These are phyloP conservation scores for Mycena vulgaris DNA, from an alignment of 768 basidiomycete genomes.

Conservation along the genomic window DNA sequence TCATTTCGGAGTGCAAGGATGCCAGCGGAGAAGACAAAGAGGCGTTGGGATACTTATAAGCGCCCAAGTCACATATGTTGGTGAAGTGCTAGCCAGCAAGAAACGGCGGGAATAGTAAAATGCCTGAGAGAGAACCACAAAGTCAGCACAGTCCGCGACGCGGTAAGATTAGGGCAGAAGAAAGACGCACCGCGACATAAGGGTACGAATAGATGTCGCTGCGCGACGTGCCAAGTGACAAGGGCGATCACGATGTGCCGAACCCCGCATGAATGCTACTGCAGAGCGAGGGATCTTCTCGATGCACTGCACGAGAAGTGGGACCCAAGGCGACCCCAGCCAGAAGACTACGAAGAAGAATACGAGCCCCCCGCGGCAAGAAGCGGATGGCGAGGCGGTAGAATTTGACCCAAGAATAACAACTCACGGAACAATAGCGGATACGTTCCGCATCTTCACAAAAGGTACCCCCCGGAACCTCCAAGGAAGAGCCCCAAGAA, in stretches of 20 bases:
- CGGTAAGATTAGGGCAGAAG: not conserved
- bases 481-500: not conserved
- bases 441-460: conserved; percentile 7
- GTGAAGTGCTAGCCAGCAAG: too few species aligned
- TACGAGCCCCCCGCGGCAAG: not conserved
- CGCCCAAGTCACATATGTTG: too few species aligned
- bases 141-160: not conserved
- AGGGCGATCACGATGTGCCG: not conserved
- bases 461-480: not conserved
- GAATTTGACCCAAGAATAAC: conserved; percentile 9
- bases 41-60: too few species aligned
- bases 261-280: not conserved
- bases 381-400: not conserved
- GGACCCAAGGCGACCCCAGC: conserved; percentile 8
- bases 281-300: too few species aligned
- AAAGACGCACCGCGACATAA: not conserved
- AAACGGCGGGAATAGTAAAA: too few species aligned
- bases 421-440: conserved; percentile 3
- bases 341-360: conserved; percentile 4
- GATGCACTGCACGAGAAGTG: too few species aligned
- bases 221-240: not conserved
- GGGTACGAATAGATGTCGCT: not conserved
- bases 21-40: too few species aligned
- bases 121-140: not conserved
- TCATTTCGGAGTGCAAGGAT: too few species aligned